Base-by-base conservation (phyloP, 2,329 filamentous ascomycete species). In the Blastomyces gilchristii region DNA sequence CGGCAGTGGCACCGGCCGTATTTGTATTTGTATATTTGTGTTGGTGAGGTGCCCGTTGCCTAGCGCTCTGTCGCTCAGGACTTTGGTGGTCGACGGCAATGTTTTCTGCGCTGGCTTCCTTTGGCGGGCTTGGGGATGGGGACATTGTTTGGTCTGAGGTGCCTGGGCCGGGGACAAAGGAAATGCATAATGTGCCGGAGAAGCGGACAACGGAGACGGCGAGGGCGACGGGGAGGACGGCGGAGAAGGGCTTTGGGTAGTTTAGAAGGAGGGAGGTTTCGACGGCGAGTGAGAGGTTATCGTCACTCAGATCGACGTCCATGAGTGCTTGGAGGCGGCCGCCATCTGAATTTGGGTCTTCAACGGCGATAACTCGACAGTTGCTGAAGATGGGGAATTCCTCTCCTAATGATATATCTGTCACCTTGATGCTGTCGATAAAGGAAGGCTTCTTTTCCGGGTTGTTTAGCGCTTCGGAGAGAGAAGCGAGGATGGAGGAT, bases 321-420 rank as follows among this genome's bases (percentile, higher is more conserved):
- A 99, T 96, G 64, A 92, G 82, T 0, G 94, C 94, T 75, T 99
- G 94, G 25, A 99, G 80, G 49, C 92, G 83, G 0, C 88, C 88
- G 28, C 91, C 90, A 61, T 85, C 83, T 43, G 80, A 79, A 65
- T 76, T 78, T 6, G 77, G 75, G 47, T 80, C 78, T 62, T 80
- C 78, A 0, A 97, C 90, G 1, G 92, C 91, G 65, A 97, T 97
- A 62, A 99, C 89, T 64, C 94, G 86, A 72, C 94, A 97, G 75
- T 99, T 99, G 79, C 92, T 97, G 75, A 99, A 96, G 61, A 99
- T 99, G 37, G 94, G 94, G 67, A 97, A 99, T 70, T 99, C 94
- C 70, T 99, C 94, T 39, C 94, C 94, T 4, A 99, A 80, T 60
- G 88, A 95, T 65, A 99, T 86, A 76, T 99, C 93, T 2, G 92